Conservation (phyloP, 805 yeast species). For the Starmerella powellii region DNA sequence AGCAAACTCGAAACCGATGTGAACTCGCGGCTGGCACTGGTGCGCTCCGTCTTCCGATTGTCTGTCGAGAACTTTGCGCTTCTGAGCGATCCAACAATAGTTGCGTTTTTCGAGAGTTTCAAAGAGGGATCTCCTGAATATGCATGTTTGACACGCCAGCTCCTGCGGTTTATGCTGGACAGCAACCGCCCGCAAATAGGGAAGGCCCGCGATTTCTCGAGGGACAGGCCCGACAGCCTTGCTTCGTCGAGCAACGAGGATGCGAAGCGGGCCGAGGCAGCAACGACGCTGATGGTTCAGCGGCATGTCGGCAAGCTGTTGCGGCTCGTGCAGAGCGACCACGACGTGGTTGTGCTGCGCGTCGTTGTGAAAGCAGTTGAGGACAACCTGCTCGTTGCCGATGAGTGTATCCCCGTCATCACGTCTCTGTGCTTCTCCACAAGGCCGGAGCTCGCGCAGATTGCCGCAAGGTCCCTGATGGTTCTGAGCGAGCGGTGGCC, state of each 20-base stretch:
- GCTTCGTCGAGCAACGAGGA: not conserved
- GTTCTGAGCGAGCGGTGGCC: conserved; percentile 9
- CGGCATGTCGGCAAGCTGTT: conserved; percentile 8
- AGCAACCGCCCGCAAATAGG: not conserved
- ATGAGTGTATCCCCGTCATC: conserved; percentile 11
- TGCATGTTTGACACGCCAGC: not conserved
- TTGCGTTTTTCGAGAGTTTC: not conserved
- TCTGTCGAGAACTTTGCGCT: not conserved
- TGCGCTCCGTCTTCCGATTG: not conserved
- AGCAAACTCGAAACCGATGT: not conserved
- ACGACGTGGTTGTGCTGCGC: conserved; percentile 9
- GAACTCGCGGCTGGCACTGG: not conserved
- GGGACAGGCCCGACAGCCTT: too few species aligned
- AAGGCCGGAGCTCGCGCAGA: conserved; percentile 6
- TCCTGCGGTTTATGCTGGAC: conserved; percentile 1
- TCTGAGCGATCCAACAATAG: conserved; percentile 1
- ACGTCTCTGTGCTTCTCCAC: conserved; percentile 9
- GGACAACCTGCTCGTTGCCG: conserved; percentile 14
- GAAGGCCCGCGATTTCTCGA: too few species aligned
- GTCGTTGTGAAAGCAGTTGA: conserved; percentile 14
- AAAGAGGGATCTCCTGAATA: not conserved
- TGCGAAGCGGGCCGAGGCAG: not conserved
- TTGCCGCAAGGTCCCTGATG: conserved; percentile 9
- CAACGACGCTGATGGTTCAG: conserved; percentile 4
- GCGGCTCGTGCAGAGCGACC: not conserved